Conservation (phyloP, 1,139 yeast species). For the Suhomyces ambrosiae region DNA sequence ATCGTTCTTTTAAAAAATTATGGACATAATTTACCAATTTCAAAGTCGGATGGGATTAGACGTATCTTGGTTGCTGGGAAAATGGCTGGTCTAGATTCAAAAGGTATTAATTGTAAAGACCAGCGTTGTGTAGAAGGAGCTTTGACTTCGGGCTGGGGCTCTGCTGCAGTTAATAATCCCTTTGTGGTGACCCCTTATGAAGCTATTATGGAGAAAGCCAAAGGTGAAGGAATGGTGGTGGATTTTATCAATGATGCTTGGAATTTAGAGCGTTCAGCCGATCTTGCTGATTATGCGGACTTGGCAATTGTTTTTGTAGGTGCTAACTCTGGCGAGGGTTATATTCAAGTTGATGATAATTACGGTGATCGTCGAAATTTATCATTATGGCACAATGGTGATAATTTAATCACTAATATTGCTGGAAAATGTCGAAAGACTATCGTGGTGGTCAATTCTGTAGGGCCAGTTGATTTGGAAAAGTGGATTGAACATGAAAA, state of each 20-base stretch:
- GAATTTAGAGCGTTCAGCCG: constrained; percentile 46
- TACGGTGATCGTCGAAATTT: constrained; percentile 61
- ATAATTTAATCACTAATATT: constrained; percentile 50
- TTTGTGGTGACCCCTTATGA: constrained; percentile 58
- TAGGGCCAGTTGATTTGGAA: constrained; percentile 64
- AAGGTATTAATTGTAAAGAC: constrained; percentile 53
- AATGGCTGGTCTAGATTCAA: constrained; percentile 51
- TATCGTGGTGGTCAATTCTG: constrained; percentile 57
- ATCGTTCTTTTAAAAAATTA: constrained; percentile 56
- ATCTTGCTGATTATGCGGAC: constrained; percentile 52
- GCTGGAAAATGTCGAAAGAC: constrained; percentile 55
- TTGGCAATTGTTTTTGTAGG: constrained; percentile 54
- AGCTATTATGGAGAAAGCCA: constrained; percentile 48
- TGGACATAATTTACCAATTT: constrained; percentile 53
- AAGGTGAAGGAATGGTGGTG: constrained; percentile 45
- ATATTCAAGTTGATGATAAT: constrained; percentile 57
- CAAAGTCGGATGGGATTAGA: constrained; percentile 42
- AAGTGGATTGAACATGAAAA: constrained; percentile 60
- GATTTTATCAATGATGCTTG: constrained; percentile 47
- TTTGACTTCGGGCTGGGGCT: constrained; percentile 35
- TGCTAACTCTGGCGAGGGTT: constrained; percentile 62
- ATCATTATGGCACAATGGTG: constrained; percentile 64
- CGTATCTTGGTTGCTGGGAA: constrained; percentile 49
- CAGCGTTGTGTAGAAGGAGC: constrained; percentile 35
- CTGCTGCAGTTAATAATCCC: constrained; percentile 55